These are phyloP conservation scores for Lentinula raphanica DNA, from an alignment of 768 basidiomycete species.

Conservation along the genomic window DNA sequence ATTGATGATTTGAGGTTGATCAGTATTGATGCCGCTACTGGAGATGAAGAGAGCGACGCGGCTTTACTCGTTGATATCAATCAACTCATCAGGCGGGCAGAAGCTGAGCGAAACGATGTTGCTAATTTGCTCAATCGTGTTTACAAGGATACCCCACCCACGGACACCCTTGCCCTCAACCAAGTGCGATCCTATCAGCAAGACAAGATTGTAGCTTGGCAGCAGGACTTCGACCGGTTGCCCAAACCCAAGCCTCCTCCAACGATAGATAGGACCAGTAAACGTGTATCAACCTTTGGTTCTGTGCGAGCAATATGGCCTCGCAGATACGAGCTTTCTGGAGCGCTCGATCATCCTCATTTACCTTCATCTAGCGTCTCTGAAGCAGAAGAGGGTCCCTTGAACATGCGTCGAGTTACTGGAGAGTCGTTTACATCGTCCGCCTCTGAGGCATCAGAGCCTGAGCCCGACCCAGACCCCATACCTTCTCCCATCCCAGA, in stretches of 20 bases:
- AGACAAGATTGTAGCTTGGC: slow-evolving; percentile 95
- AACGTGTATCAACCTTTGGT: slow-evolving; percentile 58
- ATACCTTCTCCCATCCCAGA: slow-evolving; percentile 9
- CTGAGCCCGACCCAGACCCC: slow-evolving; percentile 37
- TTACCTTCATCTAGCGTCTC: slow-evolving; percentile 64
- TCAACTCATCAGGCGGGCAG: slow-evolving; percentile 63
- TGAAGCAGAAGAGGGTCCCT: slow-evolving; percentile 63
- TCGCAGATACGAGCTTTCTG: slow-evolving; percentile 48
- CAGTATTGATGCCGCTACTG: slow-evolving; percentile 73
- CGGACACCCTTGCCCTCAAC: slow-evolving; percentile 85
- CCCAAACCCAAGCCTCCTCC: slow-evolving; percentile 62
- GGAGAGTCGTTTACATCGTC: slow-evolving; percentile 59
- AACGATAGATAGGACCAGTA: slow-evolving; percentile 42
- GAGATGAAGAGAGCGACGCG: slow-evolving; percentile 68
- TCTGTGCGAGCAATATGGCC: slow-evolving; percentile 74
- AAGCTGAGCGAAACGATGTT: slow-evolving; percentile 71
- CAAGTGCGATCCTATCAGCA: slow-evolving; percentile 82
- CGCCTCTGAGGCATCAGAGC: slow-evolving; percentile 68
- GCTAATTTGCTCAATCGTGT: slow-evolving; percentile 66
- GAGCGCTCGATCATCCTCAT: slow-evolving; percentile 48
- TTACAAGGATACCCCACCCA: slow-evolving; percentile 75
- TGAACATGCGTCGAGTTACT: slow-evolving; percentile 41
- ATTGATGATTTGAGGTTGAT: slow-evolving; percentile 74
- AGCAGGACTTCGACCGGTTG: slow-evolving; percentile 84
- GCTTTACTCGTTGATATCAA: slow-evolving; percentile 60